Conservation (phyloP, 305 asterid species). For the Fraxinus ornus region DNA sequence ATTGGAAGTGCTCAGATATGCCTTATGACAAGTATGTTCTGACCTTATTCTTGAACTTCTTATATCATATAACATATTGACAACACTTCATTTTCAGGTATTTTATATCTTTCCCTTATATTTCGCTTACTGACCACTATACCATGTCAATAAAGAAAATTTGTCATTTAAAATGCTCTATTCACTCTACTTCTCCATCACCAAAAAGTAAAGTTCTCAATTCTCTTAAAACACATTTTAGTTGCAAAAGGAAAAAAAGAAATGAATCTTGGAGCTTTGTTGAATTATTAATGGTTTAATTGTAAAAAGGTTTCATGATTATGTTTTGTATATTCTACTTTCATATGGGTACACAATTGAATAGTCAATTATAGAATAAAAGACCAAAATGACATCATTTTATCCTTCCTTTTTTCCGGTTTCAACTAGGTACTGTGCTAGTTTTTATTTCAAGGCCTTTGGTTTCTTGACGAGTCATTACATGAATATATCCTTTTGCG, state of each 20-base stretch:
- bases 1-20: conserved; percentile 73
- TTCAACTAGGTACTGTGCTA: background rate
- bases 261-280: background rate
- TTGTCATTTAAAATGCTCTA: background rate
- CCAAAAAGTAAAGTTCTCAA: background rate
- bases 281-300: background rate
- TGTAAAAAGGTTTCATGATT: background rate
- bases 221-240: background rate
- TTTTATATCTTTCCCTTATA: background rate
- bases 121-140: background rate
- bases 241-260: background rate
- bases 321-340: background rate
- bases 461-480: background rate
- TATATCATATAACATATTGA: background rate
- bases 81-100: background rate
- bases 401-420: background rate
- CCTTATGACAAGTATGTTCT: conserved; percentile 50
- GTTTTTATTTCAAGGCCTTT: background rate
- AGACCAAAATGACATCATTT: background rate
- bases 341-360: background rate
- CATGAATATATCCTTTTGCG: background rate
- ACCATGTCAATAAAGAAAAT: background rate
- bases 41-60: conserved; percentile 12
- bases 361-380: background rate
- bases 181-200: background rate